Evolutionary conservation across 148 eudicot species (phyloP), one percentile per base, ranked within the genome.

Genomic region (Rhododendron ferrugineum): DNA sequence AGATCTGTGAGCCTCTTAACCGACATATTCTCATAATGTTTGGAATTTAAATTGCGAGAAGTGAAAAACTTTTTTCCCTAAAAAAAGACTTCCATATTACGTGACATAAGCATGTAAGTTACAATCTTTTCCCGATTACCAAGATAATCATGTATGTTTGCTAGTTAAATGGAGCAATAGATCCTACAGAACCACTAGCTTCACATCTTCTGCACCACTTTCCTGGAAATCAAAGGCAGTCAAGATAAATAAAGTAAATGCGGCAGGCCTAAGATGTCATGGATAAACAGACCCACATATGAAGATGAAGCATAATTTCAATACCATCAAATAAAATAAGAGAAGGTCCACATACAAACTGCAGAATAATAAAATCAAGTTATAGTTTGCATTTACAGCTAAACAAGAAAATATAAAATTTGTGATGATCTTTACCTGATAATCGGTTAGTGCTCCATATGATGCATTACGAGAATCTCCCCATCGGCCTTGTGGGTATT

Each of bases 401-500:
- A 83, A 34, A 32, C 22, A 30, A 73, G 11, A 72, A 49, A 47
- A 15, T 11, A 85, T 60, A 23, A 28, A 47, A 62, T 13, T 42
- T 40, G 18, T 42, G 76, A 79, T 2, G 28, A 54, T 42, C 72
- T 56, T 86, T 90, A 93, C 99, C 97, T 96, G 99, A 91, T 96
- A 88, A 86, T 96, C 99, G 64, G 87, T 89, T 64, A 96, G 86
- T 88, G 96, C 95, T 87, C 98, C 99, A 91, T 96, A 96, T 83
- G 96, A 94, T 83, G 95, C 94, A 87, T 91, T 95, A 85, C 90
- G 89, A 82, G 97, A 90, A 91, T 96, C 95, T 82, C 96, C 97
- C 99, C 98, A 94, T 88, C 98, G 94, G 79, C 98, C 99, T 81
- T 87, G 92, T 84, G 99, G 99, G 87, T 90, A 96, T 79, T 93